Percentiles rank a stretch among this genome's conserved stretches.
Conservation (phyloP, 169 alveolate species). For the Plasmodium coatneyi region DNA sequence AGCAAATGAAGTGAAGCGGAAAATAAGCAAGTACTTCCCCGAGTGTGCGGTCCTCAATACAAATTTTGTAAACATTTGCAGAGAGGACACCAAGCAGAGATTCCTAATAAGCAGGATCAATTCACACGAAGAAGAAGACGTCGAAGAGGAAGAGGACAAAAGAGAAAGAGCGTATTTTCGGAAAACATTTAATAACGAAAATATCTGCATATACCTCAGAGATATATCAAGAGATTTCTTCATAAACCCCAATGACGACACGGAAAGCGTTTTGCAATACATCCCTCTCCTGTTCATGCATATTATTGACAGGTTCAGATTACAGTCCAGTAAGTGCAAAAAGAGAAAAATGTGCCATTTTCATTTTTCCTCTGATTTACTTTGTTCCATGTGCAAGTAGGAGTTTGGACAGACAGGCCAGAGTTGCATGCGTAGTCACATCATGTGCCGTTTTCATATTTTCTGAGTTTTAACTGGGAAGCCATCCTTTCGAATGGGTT, state of each 20-base stretch:
- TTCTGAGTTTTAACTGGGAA: background rate
- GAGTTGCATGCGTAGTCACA: background rate
- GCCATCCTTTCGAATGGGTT: background rate
- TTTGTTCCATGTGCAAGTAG: background rate
- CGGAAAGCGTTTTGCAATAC: constrained; percentile 27
- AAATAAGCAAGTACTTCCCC: constrained; percentile 61
- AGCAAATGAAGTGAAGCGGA: constrained; percentile 67
- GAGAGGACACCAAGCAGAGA: constrained; percentile 16
- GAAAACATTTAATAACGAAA: constrained; percentile 54
- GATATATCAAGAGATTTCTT: constrained; percentile 47
- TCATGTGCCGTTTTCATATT: background rate
- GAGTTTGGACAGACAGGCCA: background rate
- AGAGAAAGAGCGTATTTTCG: constrained; percentile 22
- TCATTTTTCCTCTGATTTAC: background rate
- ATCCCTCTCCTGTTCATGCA: constrained; percentile 61
- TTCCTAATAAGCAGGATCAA: constrained; percentile 12
- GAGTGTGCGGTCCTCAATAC: constrained; percentile 40
- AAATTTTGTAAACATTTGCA: constrained; percentile 55
- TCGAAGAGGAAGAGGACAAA: constrained; percentile 24
- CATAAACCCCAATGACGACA: constrained; percentile 61
- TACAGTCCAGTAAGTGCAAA: constrained; percentile 44
- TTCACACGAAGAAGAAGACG: constrained; percentile 33
- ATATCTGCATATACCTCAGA: constrained; percentile 39
- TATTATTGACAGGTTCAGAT: constrained; percentile 51
- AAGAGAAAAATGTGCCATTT: background rate